Percentiles rank a stretch among this genome's conserved stretches.
Evolutionary conservation across 1,139 yeast species (phyloP).

Genomic region (Magnusiomyces sp.): DNA sequence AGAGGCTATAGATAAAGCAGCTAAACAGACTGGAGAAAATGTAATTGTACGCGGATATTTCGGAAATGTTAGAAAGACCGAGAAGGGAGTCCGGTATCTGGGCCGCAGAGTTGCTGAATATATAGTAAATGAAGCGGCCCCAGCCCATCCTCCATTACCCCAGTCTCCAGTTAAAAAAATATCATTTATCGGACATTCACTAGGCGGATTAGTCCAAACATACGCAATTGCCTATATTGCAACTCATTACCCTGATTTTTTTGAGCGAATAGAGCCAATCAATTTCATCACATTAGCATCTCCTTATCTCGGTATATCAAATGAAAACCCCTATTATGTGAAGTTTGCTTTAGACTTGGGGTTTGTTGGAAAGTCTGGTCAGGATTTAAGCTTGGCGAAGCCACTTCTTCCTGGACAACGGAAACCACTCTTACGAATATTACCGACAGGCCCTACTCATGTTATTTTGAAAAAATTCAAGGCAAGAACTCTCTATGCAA

Average conservation of each 20-base stretch:
- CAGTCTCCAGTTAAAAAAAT: conserved; percentile 43
- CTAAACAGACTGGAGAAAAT: conserved; percentile 43
- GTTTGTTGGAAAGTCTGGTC: conserved; percentile 87
- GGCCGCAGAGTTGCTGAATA: conserved; percentile 79
- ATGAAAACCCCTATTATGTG: conserved; percentile 82
- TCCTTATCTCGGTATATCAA: conserved; percentile 77
- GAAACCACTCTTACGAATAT: conserved; percentile 58
- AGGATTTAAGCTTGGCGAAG: conserved; percentile 68
- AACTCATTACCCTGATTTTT: conserved; percentile 64
- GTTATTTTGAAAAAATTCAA: conserved; percentile 51
- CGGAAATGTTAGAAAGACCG: conserved; percentile 84
- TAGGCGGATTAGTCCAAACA: conserved; percentile 86
- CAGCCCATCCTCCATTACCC: conserved; percentile 16
- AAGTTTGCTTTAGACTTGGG: conserved; percentile 82
- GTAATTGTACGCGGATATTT: conserved; percentile 73
- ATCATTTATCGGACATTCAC: conserved; percentile 85
- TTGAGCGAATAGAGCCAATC: conserved; percentile 56
- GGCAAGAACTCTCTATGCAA: conserved; percentile 69
- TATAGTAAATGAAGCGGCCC: conserved; percentile 47
- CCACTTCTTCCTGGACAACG: conserved; percentile 23
- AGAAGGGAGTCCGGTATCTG: conserved; percentile 76
- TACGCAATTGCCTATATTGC: conserved; percentile 82
- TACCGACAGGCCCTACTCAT: conserved; percentile 81
- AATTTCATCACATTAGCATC: conserved; percentile 81
- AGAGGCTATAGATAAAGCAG: conserved; percentile 60